Evolutionary conservation across 441 rosid species (phyloP).

Genomic region (Capsella rubella): DNA sequence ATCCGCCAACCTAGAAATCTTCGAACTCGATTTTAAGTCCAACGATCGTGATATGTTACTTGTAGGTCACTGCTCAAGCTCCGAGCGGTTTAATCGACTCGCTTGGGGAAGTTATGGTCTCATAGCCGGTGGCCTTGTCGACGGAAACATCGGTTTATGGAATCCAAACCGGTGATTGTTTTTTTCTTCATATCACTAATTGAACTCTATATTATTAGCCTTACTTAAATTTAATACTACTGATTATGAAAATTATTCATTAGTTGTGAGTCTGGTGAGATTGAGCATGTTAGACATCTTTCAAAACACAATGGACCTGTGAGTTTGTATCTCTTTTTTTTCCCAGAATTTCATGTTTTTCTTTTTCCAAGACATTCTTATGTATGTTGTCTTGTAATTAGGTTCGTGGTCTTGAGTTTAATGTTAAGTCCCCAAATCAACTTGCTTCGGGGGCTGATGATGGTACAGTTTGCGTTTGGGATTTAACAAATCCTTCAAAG

Average conservation of each 20-base stretch:
- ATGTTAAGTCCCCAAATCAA: neutral
- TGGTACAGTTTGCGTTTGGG: neutral
- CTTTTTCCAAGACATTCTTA: neutral
- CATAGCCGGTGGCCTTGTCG: neutral
- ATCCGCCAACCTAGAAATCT: constrained; percentile 78
- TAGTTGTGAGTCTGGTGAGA: neutral
- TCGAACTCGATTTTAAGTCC: constrained; percentile 75
- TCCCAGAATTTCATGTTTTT: neutral
- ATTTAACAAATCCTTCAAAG: neutral
- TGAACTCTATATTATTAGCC: neutral
- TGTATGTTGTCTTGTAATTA: neutral
- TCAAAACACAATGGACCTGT: neutral
- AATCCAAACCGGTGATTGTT: neutral
- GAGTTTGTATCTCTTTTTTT: neutral
- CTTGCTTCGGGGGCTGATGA: neutral
- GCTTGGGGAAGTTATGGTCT: neutral
- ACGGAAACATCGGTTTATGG: neutral
- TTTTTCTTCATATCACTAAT: neutral
- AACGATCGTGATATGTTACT: constrained; percentile 71
- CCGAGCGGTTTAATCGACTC: neutral
- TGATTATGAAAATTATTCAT: neutral
- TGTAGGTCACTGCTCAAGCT: neutral
- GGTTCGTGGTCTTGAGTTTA: constrained; percentile 1
- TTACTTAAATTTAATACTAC: neutral
- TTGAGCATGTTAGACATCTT: neutral